These are phyloP conservation scores for Pseudonitzschia multistriata DNA, from an alignment of 108 stramenopile genomes.

Conservation along the genomic window DNA sequence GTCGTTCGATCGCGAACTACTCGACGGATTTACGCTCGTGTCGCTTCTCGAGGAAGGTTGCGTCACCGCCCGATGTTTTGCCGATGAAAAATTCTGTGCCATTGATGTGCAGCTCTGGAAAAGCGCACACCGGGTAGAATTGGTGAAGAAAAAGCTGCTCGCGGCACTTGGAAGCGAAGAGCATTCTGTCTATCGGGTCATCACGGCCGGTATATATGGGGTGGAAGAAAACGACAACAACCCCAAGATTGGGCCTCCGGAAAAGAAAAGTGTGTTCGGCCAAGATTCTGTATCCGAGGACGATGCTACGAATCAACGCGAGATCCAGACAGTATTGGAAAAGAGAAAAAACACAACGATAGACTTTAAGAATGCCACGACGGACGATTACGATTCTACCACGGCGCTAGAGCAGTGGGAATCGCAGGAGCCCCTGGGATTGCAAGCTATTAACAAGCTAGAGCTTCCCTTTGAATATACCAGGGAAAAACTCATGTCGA, in stretches of 20 bases:
- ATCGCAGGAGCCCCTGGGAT: conserved; percentile 1
- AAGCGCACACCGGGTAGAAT: conserved; percentile 26
- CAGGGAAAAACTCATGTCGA: neutral
- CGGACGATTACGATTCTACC: neutral
- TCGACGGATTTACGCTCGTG: conserved; percentile 14
- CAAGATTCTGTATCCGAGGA: neutral
- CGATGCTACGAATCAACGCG: neutral
- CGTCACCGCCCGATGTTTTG: conserved; percentile 57
- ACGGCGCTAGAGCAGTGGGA: conserved; percentile 10
- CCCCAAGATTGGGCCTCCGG: conserved; percentile 6
- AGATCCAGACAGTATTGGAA: neutral
- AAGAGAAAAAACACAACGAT: conserved; percentile 1
- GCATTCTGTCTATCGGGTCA: conserved; percentile 5
- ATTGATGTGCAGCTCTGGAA: conserved; percentile 55
- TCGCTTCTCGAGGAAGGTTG: conserved; percentile 57
- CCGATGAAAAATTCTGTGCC: conserved; percentile 59
- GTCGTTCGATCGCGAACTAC: neutral
- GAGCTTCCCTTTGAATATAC: neutral
- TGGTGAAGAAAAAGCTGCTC: neutral
- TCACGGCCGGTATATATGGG: conserved; percentile 8
- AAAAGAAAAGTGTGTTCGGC: neutral
- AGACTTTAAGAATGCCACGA: conserved; percentile 11
- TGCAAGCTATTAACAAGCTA: neutral
- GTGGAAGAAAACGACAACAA: conserved; percentile 14
- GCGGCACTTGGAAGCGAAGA: neutral